Evolutionary conservation across 495 filamentous ascomycete species (phyloP).

Genomic region (Aspergillus affinis): DNA sequence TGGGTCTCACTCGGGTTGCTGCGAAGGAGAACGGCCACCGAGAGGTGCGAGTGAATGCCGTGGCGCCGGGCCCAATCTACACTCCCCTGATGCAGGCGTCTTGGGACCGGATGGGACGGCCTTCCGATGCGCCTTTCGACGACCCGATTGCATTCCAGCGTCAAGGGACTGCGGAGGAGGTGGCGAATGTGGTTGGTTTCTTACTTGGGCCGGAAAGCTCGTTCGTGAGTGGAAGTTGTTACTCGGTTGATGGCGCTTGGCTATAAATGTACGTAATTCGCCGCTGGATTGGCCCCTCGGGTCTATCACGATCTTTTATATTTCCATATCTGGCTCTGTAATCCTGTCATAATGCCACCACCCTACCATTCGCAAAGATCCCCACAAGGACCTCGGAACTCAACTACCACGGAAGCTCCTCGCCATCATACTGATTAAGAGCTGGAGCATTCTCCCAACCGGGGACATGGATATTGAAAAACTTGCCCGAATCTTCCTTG

Average conservation of each 20-base stretch:
- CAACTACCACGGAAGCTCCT: too few species aligned
- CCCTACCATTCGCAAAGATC: conserved; percentile 16
- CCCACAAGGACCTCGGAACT: conserved; percentile 11
- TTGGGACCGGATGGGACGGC: neutral
- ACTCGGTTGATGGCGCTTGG: conserved; percentile 1
- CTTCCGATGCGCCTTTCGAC: neutral
- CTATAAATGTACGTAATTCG: too few species aligned
- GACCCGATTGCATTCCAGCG: conserved; percentile 35
- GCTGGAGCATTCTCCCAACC: too few species aligned
- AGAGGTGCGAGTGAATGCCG: conserved; percentile 5
- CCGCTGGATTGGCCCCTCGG: too few species aligned
- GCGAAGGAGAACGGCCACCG: conserved; percentile 4
- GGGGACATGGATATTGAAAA: too few species aligned
- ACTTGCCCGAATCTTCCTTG: too few species aligned
- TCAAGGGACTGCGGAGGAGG: conserved; percentile 46
- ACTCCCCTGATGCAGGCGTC: neutral
- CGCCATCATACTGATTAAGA: too few species aligned
- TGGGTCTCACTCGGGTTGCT: neutral
- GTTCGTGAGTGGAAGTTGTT: conserved; percentile 45
- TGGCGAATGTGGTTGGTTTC: conserved; percentile 47
- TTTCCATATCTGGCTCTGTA: too few species aligned
- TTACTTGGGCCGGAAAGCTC: conserved; percentile 37
- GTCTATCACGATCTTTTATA: too few species aligned
- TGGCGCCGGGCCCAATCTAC: conserved; percentile 2
- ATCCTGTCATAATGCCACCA: too few species aligned